These are phyloP conservation scores for Pharnaceum exiguum DNA, from an alignment of 148 eudicot genomes.

Conservation along the genomic window DNA sequence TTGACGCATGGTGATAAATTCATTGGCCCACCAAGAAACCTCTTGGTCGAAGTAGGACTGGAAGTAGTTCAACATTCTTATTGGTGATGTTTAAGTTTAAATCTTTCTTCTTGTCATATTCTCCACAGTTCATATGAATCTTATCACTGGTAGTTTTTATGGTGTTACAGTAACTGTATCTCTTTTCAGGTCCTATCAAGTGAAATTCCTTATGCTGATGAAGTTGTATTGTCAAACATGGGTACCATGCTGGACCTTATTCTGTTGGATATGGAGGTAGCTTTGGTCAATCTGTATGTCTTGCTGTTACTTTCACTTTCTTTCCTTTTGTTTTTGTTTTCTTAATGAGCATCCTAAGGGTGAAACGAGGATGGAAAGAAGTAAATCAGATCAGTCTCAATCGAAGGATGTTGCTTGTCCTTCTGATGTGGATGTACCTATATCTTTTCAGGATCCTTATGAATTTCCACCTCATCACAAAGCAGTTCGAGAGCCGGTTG, in stretches of 20 bases:
- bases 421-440: conserved; percentile 10
- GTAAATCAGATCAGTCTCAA: not conserved
- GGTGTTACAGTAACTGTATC: too few species aligned
- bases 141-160: too few species aligned
- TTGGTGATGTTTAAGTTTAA: too few species aligned
- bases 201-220: conserved; percentile 66
- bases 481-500: conserved; percentile 87
- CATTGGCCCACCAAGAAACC: not conserved
- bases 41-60: not conserved
- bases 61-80: not conserved
- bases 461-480: conserved; percentile 70
- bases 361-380: not conserved
- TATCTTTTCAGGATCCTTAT: conserved; percentile 73
- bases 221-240: conserved; percentile 84
- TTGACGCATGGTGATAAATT: not conserved
- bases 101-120: too few species aligned
- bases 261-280: conserved; percentile 79
- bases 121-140: too few species aligned
- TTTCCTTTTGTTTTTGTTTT: conserved; percentile 5
- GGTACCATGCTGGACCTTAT: conserved; percentile 63
- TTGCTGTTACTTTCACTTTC: conserved; percentile 16
- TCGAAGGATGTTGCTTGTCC: conserved; percentile 2
- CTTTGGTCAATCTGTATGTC: conserved; percentile 12
- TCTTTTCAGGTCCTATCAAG: conserved; percentile 66
- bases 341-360: not conserved